Conservation (phyloP, 352 stramenopile genomes). For the Thalassiosira hispida region DNA sequence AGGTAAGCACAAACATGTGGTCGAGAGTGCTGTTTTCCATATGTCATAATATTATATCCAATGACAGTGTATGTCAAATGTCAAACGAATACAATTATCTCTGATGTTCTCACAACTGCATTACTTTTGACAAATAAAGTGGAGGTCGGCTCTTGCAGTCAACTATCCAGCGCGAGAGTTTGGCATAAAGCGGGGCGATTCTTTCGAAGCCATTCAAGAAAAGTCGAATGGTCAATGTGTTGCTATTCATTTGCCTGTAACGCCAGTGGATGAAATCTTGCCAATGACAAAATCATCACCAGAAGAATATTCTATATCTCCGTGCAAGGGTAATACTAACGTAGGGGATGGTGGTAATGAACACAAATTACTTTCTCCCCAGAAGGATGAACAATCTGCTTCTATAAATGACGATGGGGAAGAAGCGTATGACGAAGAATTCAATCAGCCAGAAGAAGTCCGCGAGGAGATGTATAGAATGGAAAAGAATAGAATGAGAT, state of each 20-base stretch:
- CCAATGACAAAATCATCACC: neutral
- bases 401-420: slow-evolving; percentile 14
- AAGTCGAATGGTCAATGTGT: slow-evolving; percentile 67
- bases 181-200: slow-evolving; percentile 76
- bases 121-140: slow-evolving; percentile 30
- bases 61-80: neutral
- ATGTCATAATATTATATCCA: neutral
- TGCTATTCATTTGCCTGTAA: slow-evolving; percentile 70
- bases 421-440: slow-evolving; percentile 60
- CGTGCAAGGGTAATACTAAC: neutral
- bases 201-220: slow-evolving; percentile 63
- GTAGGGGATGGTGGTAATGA: neutral
- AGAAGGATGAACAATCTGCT: slow-evolving; percentile 7
- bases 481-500: slow-evolving; percentile 68
- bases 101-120: too few relatives aligned
- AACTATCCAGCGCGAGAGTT: slow-evolving; percentile 77
- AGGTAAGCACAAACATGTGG: slow-evolving; percentile 31
- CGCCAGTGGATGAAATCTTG: slow-evolving; percentile 19
- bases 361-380: neutral
- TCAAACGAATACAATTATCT: neutral
- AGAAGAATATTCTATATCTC: neutral
- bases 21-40: neutral
- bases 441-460: slow-evolving; percentile 54
- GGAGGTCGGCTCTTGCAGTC: slow-evolving; percentile 80
- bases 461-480: slow-evolving; percentile 47